Conservation (phyloP, 257 asterid genomes). For the Solanum boliviense region DNA sequence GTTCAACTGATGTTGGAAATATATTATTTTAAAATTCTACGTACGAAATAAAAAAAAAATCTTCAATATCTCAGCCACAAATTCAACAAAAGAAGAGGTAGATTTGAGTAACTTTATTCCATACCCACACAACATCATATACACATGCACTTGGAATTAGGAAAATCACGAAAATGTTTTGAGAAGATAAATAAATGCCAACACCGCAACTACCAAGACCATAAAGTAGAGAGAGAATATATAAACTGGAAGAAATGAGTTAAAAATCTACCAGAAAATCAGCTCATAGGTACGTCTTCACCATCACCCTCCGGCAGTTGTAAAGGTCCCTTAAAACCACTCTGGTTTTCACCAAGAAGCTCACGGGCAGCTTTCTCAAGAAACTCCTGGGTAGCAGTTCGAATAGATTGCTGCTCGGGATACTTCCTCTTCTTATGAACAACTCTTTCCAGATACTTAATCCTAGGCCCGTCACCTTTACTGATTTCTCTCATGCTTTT, state of each 20-base stretch:
- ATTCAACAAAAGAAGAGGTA: neutral
- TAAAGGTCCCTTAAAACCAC: constrained; percentile 72
- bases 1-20: neutral
- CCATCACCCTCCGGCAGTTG: constrained; percentile 46
- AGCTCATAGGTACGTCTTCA: constrained; percentile 50
- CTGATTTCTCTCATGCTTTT: constrained; percentile 73
- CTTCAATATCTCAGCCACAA: neutral
- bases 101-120: neutral
- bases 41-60: neutral
- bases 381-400: constrained; percentile 79
- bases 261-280: constrained; percentile 51
- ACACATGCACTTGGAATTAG: neutral
- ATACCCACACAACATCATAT: neutral
- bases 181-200: neutral
- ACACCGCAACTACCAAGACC: neutral
- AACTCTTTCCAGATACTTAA: constrained; percentile 39
- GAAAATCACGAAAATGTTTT: neutral
- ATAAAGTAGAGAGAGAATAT: neutral
- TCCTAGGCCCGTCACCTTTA: constrained; percentile 32
- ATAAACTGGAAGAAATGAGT: neutral
- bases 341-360: constrained; percentile 71
- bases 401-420: constrained; percentile 65
- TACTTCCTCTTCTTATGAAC: constrained; percentile 66
- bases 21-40: neutral
- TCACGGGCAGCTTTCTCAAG: constrained; percentile 93